Evolutionary conservation across 2,329 filamentous ascomycete genomes (phyloP), one percentile per base, ranked within the genome.

Genomic region (Beauveria pseudobassiana): DNA sequence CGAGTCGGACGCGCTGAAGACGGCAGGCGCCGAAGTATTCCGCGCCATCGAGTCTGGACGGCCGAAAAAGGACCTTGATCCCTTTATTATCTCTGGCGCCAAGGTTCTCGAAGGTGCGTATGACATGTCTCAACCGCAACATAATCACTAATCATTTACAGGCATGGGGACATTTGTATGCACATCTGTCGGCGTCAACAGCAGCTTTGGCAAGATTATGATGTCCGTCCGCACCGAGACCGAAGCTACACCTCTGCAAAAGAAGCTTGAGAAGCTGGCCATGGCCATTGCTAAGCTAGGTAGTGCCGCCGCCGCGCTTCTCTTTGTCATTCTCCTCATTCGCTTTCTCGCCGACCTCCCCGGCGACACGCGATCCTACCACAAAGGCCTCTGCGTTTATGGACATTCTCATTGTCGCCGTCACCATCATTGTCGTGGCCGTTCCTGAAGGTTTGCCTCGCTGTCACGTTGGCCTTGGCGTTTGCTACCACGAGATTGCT

Each of bases 241-340:
- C 49, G 81, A 82, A 51, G 72, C 76, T 7, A 85, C 82, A 1
- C 82, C 82, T 0, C 72, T 85, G 3, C 82, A 85, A 69, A 76
- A 77, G 67, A 84, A 83, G 70, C 76, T 85, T 3, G 78, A 74
- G 43, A 61, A 67, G 7, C 64, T 74, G 8, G 71, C 72, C 38
- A 62, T 71, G 24, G 68, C 67, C 40, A 75, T 75, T 55, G 74
- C 74, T n/a, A 75, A 73, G 63, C 63, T 73, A 28, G 82, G 82
- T 30, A 85, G 87, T 67, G 84, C 84, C 61, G 87, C 90, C 38
- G 89, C 89, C 50, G 73, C 89, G 16, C 74, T 93, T 8, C 79
- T 93, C 22, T 93, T 95, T 71, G 75, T 91, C 58, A 87, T 91
- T 26, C 78, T 93, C 14, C 85, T 93, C 68, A 90, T 93, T 77